Percentiles rank a stretch among this genome's conserved stretches.
Conservation (phyloP, 1,139 yeast genomes). For the Spathaspora sp. region DNA sequence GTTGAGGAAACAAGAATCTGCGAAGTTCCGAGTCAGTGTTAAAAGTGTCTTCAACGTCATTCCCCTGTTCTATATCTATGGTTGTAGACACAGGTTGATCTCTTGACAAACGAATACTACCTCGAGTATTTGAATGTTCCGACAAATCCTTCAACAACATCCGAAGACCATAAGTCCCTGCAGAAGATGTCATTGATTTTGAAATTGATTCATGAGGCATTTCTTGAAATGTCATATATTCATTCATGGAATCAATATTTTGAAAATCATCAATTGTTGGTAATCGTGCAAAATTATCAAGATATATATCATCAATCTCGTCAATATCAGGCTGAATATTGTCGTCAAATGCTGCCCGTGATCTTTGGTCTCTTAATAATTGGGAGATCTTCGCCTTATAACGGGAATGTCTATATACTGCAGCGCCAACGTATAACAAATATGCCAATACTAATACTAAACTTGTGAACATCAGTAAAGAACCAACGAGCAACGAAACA, state of each 20-base stretch:
- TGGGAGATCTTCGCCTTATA: slow-evolving; percentile 20
- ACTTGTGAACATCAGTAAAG: slow-evolving; percentile 46
- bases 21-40: slow-evolving; percentile 6
- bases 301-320: slow-evolving; percentile 22
- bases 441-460: slow-evolving; percentile 51
- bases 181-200: slow-evolving; percentile 9
- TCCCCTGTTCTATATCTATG: slow-evolving; percentile 3
- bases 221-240: slow-evolving; percentile 18
- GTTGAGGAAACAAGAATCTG: slow-evolving; percentile 23
- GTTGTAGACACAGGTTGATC: slow-evolving; percentile 20
- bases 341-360: slow-evolving; percentile 25
- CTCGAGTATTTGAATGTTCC: slow-evolving; percentile 22
- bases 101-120: slow-evolving; percentile 11
- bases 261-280: slow-evolving; percentile 35
- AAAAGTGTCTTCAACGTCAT: background rate
- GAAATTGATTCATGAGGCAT: slow-evolving; percentile 12
- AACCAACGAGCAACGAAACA: slow-evolving; percentile 43
- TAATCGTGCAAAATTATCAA: slow-evolving; percentile 25
- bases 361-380: slow-evolving; percentile 26
- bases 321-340: slow-evolving; percentile 11
- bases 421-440: slow-evolving; percentile 51
- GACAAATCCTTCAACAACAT: slow-evolving; percentile 34
- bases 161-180: slow-evolving; percentile 37
- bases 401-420: slow-evolving; percentile 30
- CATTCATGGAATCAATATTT: slow-evolving; percentile 20